A percentile compares a stretch with the other conserved stretches of the same genome.
These are phyloP conservation scores for Elsinoe ampelina DNA, from an alignment of 2,329 filamentous ascomycete genomes.

Conservation along the genomic window DNA sequence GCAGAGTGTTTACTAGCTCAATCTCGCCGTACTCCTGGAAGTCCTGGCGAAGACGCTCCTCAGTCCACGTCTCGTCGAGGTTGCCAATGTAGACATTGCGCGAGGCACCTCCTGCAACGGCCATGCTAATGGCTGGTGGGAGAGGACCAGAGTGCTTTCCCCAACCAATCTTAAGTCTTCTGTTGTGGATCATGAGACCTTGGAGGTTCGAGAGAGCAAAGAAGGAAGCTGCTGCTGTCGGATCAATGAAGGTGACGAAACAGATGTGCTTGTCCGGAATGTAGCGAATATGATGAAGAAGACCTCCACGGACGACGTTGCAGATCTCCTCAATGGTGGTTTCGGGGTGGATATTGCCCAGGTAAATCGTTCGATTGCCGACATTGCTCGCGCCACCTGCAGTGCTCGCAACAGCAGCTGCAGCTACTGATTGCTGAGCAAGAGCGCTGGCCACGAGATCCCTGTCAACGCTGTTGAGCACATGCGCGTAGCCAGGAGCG, in stretches of 20 bases:
- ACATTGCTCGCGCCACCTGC: constrained; percentile 96
- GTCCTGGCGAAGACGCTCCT: constrained; percentile 89
- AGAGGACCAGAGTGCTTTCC: constrained; percentile 97
- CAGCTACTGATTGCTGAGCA: constrained; percentile 94
- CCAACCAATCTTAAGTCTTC: constrained; percentile 96
- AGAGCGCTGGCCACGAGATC: constrained; percentile 94
- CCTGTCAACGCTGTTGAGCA: constrained; percentile 89
- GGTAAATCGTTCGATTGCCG: constrained; percentile 93
- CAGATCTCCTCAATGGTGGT: constrained; percentile 99
- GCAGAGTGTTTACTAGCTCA: constrained; percentile 88
- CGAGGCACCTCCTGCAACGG: constrained; percentile 93
- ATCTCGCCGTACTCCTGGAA: constrained; percentile 98
- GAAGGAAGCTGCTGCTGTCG: constrained; percentile 93
- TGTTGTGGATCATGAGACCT: constrained; percentile 98
- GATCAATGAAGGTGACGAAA: constrained; percentile 98
- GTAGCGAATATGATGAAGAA: constrained; percentile 96
- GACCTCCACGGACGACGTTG: constrained; percentile 91
- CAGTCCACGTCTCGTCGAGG: constrained; percentile 92
- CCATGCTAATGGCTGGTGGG: constrained; percentile 88
- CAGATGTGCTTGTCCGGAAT: constrained; percentile 99
- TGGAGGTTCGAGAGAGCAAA: constrained; percentile 96
- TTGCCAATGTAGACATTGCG: constrained; percentile 98
- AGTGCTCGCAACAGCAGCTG: constrained; percentile 90
- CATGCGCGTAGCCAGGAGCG: constrained; percentile 90
- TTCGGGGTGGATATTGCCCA: constrained; percentile 97